Conservation (phyloP, 2,329 filamentous ascomycete genomes). For the Helotiales sp. region DNA sequence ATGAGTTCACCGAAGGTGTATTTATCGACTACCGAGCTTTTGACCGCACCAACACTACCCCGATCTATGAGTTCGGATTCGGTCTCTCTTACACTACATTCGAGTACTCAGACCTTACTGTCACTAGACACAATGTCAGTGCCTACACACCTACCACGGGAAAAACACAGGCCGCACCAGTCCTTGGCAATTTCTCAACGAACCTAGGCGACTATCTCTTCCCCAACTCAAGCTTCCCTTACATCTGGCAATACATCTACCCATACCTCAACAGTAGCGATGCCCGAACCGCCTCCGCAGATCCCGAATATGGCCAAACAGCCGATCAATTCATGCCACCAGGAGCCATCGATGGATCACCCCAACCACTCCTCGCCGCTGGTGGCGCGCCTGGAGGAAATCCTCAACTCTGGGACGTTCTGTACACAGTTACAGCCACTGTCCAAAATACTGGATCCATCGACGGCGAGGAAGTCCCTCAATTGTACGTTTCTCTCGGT, state of each 20-base stretch:
- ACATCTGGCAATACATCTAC: constrained; percentile 58
- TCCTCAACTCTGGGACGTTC: constrained; percentile 57
- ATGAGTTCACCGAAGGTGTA: constrained; percentile 75
- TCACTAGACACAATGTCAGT: constrained; percentile 36
- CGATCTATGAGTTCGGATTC: constrained; percentile 81
- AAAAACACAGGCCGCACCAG: constrained; percentile 65
- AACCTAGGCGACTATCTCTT: constrained; percentile 70
- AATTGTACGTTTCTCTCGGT: constrained; percentile 78
- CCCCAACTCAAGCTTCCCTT: constrained; percentile 59
- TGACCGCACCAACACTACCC: constrained; percentile 65
- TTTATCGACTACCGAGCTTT: constrained; percentile 85
- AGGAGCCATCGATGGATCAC: constrained; percentile 50
- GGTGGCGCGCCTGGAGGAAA: constrained; percentile 61
- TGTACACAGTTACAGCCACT: constrained; percentile 58
- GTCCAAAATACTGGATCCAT: constrained; percentile 60
- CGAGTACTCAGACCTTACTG: constrained; percentile 68
- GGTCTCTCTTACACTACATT: constrained; percentile 84
- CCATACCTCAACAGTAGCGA: constrained; percentile 59
- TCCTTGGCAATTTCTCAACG: constrained; percentile 65
- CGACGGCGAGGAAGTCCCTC: constrained; percentile 61
- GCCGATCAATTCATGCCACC: constrained; percentile 47
- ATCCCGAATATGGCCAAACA: constrained; percentile 39
- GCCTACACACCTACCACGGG: constrained; percentile 59
- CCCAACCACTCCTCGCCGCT: constrained; percentile 53
- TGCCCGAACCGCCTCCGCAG: constrained; percentile 54